Base-by-base conservation (phyloP, 371 early-diverging fungal species). In the Syncephalastrum monosporum region DNA sequence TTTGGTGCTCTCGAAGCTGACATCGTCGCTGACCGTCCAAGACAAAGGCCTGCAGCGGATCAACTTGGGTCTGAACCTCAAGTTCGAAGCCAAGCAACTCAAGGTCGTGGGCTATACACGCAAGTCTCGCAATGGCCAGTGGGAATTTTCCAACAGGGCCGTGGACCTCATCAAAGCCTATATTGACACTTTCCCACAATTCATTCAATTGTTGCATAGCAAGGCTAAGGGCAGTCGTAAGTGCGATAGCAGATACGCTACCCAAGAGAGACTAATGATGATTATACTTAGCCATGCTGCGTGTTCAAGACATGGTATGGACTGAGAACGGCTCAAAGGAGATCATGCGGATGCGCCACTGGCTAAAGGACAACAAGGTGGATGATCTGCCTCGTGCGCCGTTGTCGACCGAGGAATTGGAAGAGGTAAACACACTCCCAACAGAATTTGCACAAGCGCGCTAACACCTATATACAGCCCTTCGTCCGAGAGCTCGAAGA, bases 81-180 rank as follows among this genome's bases (percentile, higher is more conserved):
- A 96, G 68, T 95, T 94, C 65, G 96, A 96, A 44, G 81, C 79
- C 24, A 88, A 89, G 65, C 83, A 84, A 50, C 83, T 85, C 56
- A 95, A 95, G 67, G 96, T 92, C 4, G 59, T 91, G 3, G 96
- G 94, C 2, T 95, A 91, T 64, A 82, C 93, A 5, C 81, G 87
- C 48, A 94, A 93, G 65, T 69, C 80, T 3, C 60, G 60, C 13
- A 82, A 78, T 38, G 73, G 69, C 16, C 87, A 86, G 16, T 98
- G 97, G 97, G 92, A 92, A 66, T 97, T 82, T 57, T 89, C 91
- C 12, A 65, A 74, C 42, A 84, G 83, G 60, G 97, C 94, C 0
- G 71, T 93, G 5, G 82, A 79, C 0, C 64, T 96, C 16, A 75
- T 98, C 47, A 50, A 55, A 13, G 81, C 84, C 16, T 98, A 93